phyloP scores from a whole-genome alignment of 805 yeast genomes.

The Zygoascus bituminiphila region DNA sequence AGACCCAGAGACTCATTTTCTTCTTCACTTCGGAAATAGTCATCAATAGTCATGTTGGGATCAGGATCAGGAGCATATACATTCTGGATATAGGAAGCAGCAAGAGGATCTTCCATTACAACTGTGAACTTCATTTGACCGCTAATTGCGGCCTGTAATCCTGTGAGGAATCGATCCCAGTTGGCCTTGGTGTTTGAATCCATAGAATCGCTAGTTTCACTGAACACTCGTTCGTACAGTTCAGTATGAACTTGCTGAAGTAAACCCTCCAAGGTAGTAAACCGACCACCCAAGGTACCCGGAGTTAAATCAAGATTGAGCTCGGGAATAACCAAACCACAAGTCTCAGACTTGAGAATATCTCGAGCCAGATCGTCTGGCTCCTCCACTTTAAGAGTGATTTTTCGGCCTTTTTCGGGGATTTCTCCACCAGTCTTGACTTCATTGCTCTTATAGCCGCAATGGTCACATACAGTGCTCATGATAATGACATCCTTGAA shows the following conservation, averaged over 20 bases:
- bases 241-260: slow-evolving; percentile 85
- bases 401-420: slow-evolving; percentile 73
- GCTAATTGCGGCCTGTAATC: slow-evolving; percentile 65
- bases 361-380: slow-evolving; percentile 92
- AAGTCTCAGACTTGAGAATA: slow-evolving; percentile 87
- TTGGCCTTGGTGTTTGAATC: slow-evolving; percentile 63
- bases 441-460: slow-evolving; percentile 95
- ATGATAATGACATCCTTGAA: slow-evolving; percentile 94
- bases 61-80: slow-evolving; percentile 98
- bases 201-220: slow-evolving; percentile 88
- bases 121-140: slow-evolving; percentile 82
- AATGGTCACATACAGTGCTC: slow-evolving; percentile 86
- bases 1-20: slow-evolving; percentile 92
- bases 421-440: slow-evolving; percentile 98
- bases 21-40: slow-evolving; percentile 77
- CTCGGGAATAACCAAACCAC: slow-evolving; percentile 81
- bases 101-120: slow-evolving; percentile 87
- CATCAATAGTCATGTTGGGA: slow-evolving; percentile 90
- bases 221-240: slow-evolving; percentile 72
- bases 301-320: slow-evolving; percentile 82
- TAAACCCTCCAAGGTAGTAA: slow-evolving; percentile 94
- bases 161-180: slow-evolving; percentile 74
- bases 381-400: slow-evolving; percentile 70
- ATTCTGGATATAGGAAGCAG: slow-evolving; percentile 91
- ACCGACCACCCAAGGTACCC: slow-evolving; percentile 96